Percentiles rank a stretch among this genome's conserved stretches.
Conservation (phyloP, 495 filamentous ascomycete genomes). For the Penicillium steckii region DNA sequence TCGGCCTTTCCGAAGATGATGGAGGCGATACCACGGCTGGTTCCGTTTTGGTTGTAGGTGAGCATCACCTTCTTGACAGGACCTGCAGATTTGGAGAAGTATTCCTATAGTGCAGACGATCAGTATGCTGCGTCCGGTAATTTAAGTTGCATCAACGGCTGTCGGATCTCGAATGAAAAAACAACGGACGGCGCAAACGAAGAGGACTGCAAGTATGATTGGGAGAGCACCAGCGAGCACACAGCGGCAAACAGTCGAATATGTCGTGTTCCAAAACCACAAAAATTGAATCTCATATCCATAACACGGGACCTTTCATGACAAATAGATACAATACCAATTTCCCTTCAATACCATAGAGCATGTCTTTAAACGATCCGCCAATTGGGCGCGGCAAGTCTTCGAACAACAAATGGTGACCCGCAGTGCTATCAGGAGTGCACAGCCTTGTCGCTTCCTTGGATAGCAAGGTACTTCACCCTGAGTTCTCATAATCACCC, state of each 20-base stretch:
- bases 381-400: constrained; percentile 11
- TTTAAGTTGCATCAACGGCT: constrained; percentile 19
- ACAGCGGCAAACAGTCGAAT: constrained; percentile 48
- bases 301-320: too few species aligned
- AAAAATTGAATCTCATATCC: too few species aligned
- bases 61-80: constrained; percentile 84
- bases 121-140: constrained; percentile 36
- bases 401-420: constrained; percentile 8
- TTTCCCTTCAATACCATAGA: not conserved
- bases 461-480: constrained; percentile 7
- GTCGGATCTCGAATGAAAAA: constrained; percentile 23
- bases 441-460: constrained; percentile 6
- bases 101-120: constrained; percentile 73
- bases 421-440: constrained; percentile 4
- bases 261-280: not conserved
- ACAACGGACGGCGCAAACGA: constrained; percentile 27
- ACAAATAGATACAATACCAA: not conserved
- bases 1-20: constrained; percentile 75
- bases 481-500: constrained; percentile 12
- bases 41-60: constrained; percentile 87
- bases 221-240: constrained; percentile 68
- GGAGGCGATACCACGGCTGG: constrained; percentile 84
- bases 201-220: constrained; percentile 19
- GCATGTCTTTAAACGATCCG: not conserved
- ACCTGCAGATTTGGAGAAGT: constrained; percentile 84